phyloP scores from a whole-genome alignment of 495 filamentous ascomycete species.

The Venustampulla echinocandica region DNA sequence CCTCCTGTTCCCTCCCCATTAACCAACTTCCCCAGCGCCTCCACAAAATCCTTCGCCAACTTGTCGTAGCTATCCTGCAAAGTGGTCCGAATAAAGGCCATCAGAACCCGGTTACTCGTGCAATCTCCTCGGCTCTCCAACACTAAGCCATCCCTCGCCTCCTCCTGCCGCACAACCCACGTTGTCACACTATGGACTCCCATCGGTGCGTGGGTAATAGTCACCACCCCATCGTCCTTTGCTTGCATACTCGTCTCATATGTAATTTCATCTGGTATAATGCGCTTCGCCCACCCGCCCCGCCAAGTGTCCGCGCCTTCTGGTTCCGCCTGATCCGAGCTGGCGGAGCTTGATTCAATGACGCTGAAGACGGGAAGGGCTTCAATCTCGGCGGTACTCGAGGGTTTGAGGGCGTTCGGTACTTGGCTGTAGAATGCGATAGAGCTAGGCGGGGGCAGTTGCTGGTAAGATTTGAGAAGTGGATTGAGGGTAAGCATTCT shows the following conservation, averaged over 20 bases:
- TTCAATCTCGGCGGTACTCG: background rate
- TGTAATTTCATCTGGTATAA: slow-evolving; percentile 11
- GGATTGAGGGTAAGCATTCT: slow-evolving; percentile 18
- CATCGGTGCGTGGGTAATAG: slow-evolving; percentile 17
- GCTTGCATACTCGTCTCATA: slow-evolving; percentile 9
- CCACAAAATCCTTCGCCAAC: slow-evolving; percentile 10
- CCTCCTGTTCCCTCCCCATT: too few relatives aligned
- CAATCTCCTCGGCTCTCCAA: slow-evolving; percentile 11
- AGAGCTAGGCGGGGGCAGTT: slow-evolving; percentile 3
- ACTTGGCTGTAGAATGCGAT: slow-evolving; percentile 11
- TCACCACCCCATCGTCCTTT: slow-evolving; percentile 7
- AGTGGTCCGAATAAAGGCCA: slow-evolving; percentile 17
- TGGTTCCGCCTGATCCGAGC: too few relatives aligned
- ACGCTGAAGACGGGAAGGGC: slow-evolving; percentile 7
- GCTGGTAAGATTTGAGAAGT: slow-evolving; percentile 11
- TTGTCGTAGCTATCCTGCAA: slow-evolving; percentile 16
- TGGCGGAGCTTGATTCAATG: slow-evolving; percentile 5
- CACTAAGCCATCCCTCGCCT: slow-evolving; percentile 7
- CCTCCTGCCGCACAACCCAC: slow-evolving; percentile 1
- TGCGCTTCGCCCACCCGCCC: slow-evolving; percentile 16
- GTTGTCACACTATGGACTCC: slow-evolving; percentile 16
- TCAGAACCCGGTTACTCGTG: slow-evolving; percentile 20
- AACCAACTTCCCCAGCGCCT: slow-evolving; percentile 8
- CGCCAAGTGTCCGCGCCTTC: slow-evolving; percentile 7
- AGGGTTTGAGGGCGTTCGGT: slow-evolving; percentile 5